Evolutionary conservation across 2,329 filamentous ascomycete genomes (phyloP), one percentile per base, ranked within the genome.

Genomic region (Sporothrix protearum): DNA sequence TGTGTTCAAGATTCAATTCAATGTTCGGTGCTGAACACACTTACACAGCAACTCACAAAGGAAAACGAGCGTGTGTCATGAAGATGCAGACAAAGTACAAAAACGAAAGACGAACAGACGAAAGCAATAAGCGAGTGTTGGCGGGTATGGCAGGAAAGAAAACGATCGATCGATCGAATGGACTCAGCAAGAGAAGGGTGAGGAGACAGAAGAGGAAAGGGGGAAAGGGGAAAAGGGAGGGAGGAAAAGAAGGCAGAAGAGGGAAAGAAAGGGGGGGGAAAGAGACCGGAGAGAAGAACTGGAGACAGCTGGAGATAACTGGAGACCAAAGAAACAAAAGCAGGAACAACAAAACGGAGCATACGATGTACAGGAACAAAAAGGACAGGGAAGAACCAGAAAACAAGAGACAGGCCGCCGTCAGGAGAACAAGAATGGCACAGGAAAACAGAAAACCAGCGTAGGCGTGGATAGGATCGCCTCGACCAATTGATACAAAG

Each of bases 61-160:
- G 28, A 42, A 39, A 69, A 69, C 67, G 66, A 68, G 49, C 14
- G 66, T 68, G 33, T 28, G 19, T 45, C 16, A 16, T 68, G 61
- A 45, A 36, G 64, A 51, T 33, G 64, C 64, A 57, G 49, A 19
- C 47, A 68, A 42, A 42, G 49, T 8, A 68, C 25, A 36, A 59
- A 30, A 45, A n/a, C 22, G 22, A 47, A 64, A 16, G 59, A 45
- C 59, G 9, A 45, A 64, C 36, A 33, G 25, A 45, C 14, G 51
- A 42, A 69, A 49, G 22, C 8, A 69, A n/a, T n/a, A 69, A 69
- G 39, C 68, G 68, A 63, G 39, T 61, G 55, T 51, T 53, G 47
- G 36, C 12, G 22, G 55, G 63, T 45, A 36, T 47, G 39, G 25
- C 25, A 6, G 30, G 22, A 33, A 69, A 39, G 49, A 57, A 10